Evolutionary conservation across 2,329 filamentous ascomycete genomes (phyloP).

Genomic region (Cercospora beticola): DNA sequence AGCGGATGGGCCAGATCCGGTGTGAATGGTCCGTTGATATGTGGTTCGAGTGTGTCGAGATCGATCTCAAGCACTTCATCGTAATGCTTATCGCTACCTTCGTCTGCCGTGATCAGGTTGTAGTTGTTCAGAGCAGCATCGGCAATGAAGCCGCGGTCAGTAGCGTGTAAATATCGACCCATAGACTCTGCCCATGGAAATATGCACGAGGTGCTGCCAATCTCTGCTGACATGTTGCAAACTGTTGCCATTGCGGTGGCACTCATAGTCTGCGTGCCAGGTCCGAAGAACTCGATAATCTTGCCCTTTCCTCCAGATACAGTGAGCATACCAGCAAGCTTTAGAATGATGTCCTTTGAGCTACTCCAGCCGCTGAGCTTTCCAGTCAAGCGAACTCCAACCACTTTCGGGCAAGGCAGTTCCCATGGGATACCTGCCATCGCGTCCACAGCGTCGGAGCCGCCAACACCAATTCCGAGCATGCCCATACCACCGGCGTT

Average conservation of each 20-base stretch:
- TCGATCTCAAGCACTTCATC: constrained; percentile 95
- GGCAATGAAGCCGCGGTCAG: constrained; percentile 84
- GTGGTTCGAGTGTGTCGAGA: constrained; percentile 84
- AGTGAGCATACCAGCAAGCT: constrained; percentile 92
- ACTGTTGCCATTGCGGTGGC: constrained; percentile 86
- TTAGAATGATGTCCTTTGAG: constrained; percentile 95
- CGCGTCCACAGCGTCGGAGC: constrained; percentile 95
- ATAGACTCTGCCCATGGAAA: constrained; percentile 98
- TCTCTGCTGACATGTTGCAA: constrained; percentile 56
- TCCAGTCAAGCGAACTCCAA: constrained; percentile 92
- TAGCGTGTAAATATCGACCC: constrained; percentile 86
- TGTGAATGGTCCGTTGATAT: constrained; percentile 97
- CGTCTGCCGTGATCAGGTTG: constrained; percentile 77
- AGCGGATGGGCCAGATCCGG: constrained; percentile 95
- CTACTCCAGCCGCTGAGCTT: constrained; percentile 83
- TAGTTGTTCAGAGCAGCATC: constrained; percentile 83
- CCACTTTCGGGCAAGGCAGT: constrained; percentile 92
- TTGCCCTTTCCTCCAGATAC: constrained; percentile 95
- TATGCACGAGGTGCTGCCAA: constrained; percentile 84
- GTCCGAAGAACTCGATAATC: constrained; percentile 44
- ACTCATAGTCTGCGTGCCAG: constrained; percentile 70
- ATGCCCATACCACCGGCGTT: constrained; percentile 95
- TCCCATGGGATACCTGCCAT: constrained; percentile 97
- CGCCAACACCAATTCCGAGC: constrained; percentile 88
- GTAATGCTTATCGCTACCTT: constrained; percentile 75